Conservation (phyloP, 495 filamentous ascomycete species). For the Aspergillus incahuasiensis region DNA sequence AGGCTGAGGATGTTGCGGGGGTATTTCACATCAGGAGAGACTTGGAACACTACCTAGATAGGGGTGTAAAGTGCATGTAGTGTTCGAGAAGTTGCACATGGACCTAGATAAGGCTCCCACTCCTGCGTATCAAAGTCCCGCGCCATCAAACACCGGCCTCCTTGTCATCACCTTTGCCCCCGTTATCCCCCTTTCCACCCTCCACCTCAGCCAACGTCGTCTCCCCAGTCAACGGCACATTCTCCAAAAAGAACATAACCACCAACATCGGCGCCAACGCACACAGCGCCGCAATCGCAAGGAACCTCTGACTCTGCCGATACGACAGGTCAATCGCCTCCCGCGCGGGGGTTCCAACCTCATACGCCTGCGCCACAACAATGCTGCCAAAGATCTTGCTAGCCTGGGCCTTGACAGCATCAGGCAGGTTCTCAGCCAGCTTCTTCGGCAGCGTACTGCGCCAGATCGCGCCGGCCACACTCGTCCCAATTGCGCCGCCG, state of each 20-base stretch:
- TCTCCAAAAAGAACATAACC: slow-evolving; percentile 23
- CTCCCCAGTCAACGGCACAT: slow-evolving; percentile 1
- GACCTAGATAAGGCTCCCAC: too few relatives aligned
- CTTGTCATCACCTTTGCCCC: too few relatives aligned
- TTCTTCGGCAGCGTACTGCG: slow-evolving; percentile 20
- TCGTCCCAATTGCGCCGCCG: slow-evolving; percentile 22
- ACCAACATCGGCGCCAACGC: slow-evolving; percentile 21
- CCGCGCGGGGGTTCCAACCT: slow-evolving; percentile 13
- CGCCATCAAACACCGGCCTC: too few relatives aligned
- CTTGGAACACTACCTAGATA: too few relatives aligned
- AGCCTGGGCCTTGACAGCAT: slow-evolving; percentile 17
- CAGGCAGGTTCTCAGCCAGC: slow-evolving; percentile 16
- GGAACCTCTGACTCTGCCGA: slow-evolving; percentile 18
- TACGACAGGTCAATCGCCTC: slow-evolving; percentile 22
- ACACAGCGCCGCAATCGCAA: slow-evolving; percentile 17
- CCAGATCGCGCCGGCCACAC: slow-evolving; percentile 28
- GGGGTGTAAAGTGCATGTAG: too few relatives aligned
- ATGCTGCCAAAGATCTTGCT: slow-evolving; percentile 22
- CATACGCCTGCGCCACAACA: slow-evolving; percentile 18
- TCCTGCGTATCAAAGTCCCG: too few relatives aligned
- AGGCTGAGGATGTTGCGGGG: too few relatives aligned
- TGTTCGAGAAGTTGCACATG: too few relatives aligned
- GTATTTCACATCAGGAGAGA: too few relatives aligned
- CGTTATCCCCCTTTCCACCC: background rate
- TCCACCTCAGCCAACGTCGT: background rate